Conservation (phyloP, 1,139 yeast genomes). For the Candida pseudoviswanathii region DNA sequence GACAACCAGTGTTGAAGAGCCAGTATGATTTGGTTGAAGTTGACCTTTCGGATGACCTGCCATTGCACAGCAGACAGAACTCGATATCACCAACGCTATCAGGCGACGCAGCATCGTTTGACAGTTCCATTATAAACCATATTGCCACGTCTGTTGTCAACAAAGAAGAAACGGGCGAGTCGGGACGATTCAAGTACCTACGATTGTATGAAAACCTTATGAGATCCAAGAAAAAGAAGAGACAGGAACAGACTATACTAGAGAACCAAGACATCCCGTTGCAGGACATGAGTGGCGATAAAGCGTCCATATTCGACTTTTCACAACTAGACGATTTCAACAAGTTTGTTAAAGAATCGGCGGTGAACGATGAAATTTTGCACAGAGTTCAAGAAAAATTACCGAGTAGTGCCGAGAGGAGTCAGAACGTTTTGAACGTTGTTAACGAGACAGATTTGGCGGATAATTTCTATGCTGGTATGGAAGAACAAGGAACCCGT, state of each 20-base stretch:
- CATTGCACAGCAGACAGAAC: neutral
- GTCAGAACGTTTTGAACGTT: constrained; percentile 26
- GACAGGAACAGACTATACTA: constrained; percentile 17
- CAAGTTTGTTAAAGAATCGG: constrained; percentile 38
- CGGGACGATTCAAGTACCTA: constrained; percentile 34
- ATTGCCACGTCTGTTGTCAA: constrained; percentile 19
- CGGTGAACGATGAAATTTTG: constrained; percentile 36
- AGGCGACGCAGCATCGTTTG: constrained; percentile 20
- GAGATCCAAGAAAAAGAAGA: constrained; percentile 15
- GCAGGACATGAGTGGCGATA: constrained; percentile 21
- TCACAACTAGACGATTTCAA: constrained; percentile 40
- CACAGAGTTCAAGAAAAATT: constrained; percentile 19
- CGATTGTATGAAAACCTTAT: constrained; percentile 27
- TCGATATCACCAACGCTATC: neutral
- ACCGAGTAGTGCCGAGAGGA: constrained; percentile 11
- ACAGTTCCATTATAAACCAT: constrained; percentile 30
- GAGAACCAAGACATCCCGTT: constrained; percentile 28
- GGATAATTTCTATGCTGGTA: constrained; percentile 30
- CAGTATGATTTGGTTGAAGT: constrained; percentile 7
- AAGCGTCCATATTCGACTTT: constrained; percentile 36
- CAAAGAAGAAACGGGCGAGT: constrained; percentile 12
- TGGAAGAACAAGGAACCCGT: constrained; percentile 13
- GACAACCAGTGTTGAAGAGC: neutral
- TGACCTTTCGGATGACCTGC: constrained; percentile 11
- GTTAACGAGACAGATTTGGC: constrained; percentile 33